phyloP scores from a whole-genome alignment of 2,329 filamentous ascomycete genomes.

The Exophiala calicioides region DNA sequence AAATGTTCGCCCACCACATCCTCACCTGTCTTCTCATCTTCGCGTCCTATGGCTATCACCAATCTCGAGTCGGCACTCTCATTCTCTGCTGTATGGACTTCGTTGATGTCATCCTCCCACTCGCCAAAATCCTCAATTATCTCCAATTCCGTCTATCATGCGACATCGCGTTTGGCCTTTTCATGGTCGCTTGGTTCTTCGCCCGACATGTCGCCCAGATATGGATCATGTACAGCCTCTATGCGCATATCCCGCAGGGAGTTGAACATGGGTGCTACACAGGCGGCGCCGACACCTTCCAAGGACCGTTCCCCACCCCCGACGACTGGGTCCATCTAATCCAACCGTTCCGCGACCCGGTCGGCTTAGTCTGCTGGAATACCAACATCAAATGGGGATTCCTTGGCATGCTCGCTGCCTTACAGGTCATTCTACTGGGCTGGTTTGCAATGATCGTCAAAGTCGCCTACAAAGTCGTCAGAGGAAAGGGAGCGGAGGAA shows the following conservation, averaged over 20 bases:
- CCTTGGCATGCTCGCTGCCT: conserved; percentile 70
- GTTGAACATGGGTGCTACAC: conserved; percentile 73
- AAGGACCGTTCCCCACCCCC: conserved; percentile 55
- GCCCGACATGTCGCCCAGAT: conserved; percentile 80
- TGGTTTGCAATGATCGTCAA: conserved; percentile 90
- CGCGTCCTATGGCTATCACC: conserved; percentile 81
- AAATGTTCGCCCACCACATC: conserved; percentile 95
- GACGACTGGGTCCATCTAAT: conserved; percentile 63
- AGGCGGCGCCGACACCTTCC: conserved; percentile 57
- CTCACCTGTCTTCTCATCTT: conserved; percentile 81
- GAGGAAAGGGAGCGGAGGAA: conserved; percentile 78
- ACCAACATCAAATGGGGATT: conserved; percentile 73
- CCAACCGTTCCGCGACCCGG: conserved; percentile 70
- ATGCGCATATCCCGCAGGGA: conserved; percentile 61
- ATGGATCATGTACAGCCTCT: conserved; percentile 79
- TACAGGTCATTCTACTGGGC: conserved; percentile 77
- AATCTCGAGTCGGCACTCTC: conserved; percentile 82
- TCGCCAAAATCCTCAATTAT: conserved; percentile 95
- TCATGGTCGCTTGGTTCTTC: conserved; percentile 81
- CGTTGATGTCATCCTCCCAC: conserved; percentile 83
- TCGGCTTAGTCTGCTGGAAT: conserved; percentile 79
- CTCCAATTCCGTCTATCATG: conserved; percentile 72
- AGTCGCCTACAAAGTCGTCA: conserved; percentile 77
- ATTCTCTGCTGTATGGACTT: conserved; percentile 93
- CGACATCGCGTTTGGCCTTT: conserved; percentile 80